A percentile compares a stretch with the other conserved stretches of the same genome.
These are phyloP conservation scores for Salix dunnii DNA, from an alignment of 345 rosid species.

Conservation along the genomic window DNA sequence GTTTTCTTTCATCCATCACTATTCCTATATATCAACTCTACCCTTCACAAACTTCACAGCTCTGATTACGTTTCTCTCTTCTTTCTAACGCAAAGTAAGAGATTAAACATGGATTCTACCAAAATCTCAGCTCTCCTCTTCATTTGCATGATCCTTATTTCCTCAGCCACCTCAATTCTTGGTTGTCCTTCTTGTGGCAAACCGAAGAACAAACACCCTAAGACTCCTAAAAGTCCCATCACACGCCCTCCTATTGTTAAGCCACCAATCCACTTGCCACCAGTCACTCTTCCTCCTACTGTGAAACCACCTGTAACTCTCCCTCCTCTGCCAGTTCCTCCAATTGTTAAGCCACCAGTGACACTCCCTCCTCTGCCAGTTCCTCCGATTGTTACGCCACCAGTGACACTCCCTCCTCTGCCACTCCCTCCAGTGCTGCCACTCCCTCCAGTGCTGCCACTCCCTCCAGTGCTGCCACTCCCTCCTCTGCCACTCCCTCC, in stretches of 20 bases:
- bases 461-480: conserved; percentile 5
- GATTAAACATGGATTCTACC: conserved; percentile 42
- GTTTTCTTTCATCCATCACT: conserved; percentile 21
- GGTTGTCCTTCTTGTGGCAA: conserved; percentile 60
- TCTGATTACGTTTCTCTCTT: background rate
- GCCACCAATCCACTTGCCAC: conserved; percentile 11
- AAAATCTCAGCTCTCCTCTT: conserved; percentile 55
- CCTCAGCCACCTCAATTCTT: conserved; percentile 47
- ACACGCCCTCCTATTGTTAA: conserved; percentile 9
- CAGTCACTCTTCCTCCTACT: conserved; percentile 22
- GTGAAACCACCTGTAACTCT: conserved; percentile 15
- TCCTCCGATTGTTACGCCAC: conserved; percentile 22
- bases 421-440: too few relatives aligned
- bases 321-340: conserved; percentile 28
- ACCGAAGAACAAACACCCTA: conserved; percentile 32
- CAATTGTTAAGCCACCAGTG: conserved; percentile 11
- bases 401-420: conserved; percentile 23
- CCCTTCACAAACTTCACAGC: conserved; percentile 17
- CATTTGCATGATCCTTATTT: conserved; percentile 51
- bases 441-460: too few relatives aligned
- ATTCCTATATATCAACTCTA: conserved; percentile 35
- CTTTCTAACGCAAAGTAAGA: background rate
- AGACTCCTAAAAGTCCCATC: conserved; percentile 4
- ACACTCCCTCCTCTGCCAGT: conserved; percentile 1
- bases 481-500: conserved; percentile 37